Percentiles rank a stretch among this genome's conserved stretches.
Evolutionary conservation across 2,329 filamentous ascomycete genomes (phyloP).

Genomic region (Trichophyton schoenleinii): DNA sequence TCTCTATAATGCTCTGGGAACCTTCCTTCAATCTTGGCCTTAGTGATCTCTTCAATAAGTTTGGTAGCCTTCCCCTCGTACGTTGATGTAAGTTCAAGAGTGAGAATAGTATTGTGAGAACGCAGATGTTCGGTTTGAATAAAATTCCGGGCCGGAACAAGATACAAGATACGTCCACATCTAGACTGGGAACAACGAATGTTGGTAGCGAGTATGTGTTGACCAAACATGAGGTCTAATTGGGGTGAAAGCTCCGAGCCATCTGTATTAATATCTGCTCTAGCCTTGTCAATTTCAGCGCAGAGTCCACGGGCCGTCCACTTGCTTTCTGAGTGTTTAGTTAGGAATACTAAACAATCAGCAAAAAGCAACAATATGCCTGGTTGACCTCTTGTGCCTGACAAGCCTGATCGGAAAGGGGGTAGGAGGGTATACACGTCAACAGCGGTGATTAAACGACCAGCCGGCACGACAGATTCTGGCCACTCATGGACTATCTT

Average conservation of each 20-base stretch:
- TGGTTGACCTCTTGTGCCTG: slow-evolving; percentile 33
- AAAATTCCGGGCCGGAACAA: slow-evolving; percentile 20
- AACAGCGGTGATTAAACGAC: slow-evolving; percentile 66
- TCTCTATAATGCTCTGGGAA: slow-evolving; percentile 78
- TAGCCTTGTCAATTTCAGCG: slow-evolving; percentile 70
- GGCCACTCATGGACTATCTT: slow-evolving; percentile 72
- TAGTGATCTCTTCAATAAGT: slow-evolving; percentile 72
- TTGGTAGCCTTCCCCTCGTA: slow-evolving; percentile 68
- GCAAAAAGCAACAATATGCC: slow-evolving; percentile 76
- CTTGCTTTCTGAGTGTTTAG: slow-evolving; percentile 52
- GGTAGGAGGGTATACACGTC: slow-evolving; percentile 67
- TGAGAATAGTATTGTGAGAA: slow-evolving; percentile 39
- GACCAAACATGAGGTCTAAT: slow-evolving; percentile 63
- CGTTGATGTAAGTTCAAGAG: slow-evolving; percentile 58
- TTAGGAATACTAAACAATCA: slow-evolving; percentile 65
- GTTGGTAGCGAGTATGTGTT: slow-evolving; percentile 57
- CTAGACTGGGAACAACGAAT: slow-evolving; percentile 50
- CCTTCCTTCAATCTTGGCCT: slow-evolving; percentile 72
- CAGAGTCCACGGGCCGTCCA: slow-evolving; percentile 64
- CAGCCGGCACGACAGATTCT: slow-evolving; percentile 54
- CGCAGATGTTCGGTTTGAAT: slow-evolving; percentile 10
- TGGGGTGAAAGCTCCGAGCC: slow-evolving; percentile 21
- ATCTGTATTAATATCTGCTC: slow-evolving; percentile 27
- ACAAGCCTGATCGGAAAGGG: slow-evolving; percentile 48
- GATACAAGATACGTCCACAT: slow-evolving; percentile 29